Conservation (phyloP, 306 rosid genomes). For the Sicyos edulis region DNA sequence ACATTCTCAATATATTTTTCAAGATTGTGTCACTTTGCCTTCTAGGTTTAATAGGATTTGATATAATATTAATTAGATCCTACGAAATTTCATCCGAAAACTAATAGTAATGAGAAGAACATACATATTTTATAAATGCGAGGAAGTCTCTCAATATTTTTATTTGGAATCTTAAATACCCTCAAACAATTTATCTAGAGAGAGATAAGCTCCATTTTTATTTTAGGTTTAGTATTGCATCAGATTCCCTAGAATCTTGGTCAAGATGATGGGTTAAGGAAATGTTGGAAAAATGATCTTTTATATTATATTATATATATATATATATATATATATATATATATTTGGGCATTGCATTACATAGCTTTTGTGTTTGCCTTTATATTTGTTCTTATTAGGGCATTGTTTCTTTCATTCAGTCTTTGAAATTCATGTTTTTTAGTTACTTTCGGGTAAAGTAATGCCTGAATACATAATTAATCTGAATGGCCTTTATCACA, state of each 20-base stretch:
- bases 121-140: too few relatives aligned
- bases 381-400: not conserved
- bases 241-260: not conserved
- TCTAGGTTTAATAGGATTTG: too few relatives aligned
- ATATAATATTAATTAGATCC: too few relatives aligned
- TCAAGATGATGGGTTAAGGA: not conserved
- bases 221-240: not conserved
- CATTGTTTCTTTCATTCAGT: slow-evolving; percentile 9
- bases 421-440: slow-evolving; percentile 8
- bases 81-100: too few relatives aligned
- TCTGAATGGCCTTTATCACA: not conserved
- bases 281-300: not conserved
- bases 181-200: not conserved
- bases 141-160: too few relatives aligned
- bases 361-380: not conserved
- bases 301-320: not conserved
- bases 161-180: too few relatives aligned
- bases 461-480: not conserved
- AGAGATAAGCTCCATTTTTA: not conserved
- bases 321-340: too few relatives aligned
- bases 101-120: too few relatives aligned
- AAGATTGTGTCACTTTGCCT: too few relatives aligned
- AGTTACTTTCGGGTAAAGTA: slow-evolving; percentile 5
- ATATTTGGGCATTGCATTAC: not conserved
- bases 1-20: too few relatives aligned